These are phyloP conservation scores for Trametes elegans DNA, from an alignment of 768 basidiomycete species.

Conservation along the genomic window DNA sequence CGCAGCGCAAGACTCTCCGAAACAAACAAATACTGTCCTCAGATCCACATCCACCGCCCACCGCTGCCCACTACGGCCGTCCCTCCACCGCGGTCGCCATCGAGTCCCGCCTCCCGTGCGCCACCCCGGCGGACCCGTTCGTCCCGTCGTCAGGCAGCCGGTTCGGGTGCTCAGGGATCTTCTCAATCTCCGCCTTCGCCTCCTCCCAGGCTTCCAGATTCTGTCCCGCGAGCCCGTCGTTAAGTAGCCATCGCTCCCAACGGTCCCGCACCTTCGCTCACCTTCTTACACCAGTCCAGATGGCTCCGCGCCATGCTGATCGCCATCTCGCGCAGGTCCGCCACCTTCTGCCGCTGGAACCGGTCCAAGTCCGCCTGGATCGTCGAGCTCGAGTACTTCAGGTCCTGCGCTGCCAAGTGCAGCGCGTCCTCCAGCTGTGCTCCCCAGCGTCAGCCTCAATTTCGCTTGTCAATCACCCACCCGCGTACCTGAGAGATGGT, in stretches of 20 bases:
- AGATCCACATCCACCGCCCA: not conserved
- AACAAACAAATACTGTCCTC: not conserved
- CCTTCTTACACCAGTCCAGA: conserved; percentile 97
- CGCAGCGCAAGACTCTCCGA: not conserved
- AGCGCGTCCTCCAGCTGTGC: conserved; percentile 90
- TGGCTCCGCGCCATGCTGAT: conserved; percentile 89
- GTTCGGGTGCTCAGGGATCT: conserved; percentile 91
- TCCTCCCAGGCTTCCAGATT: conserved; percentile 98
- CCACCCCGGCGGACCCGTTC: conserved; percentile 34
- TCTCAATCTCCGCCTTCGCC: conserved; percentile 86
- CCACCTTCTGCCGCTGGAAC: conserved; percentile 98
- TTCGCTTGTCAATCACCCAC: not conserved
- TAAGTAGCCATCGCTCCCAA: not conserved
- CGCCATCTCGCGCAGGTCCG: conserved; percentile 91
- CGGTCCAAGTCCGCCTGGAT: conserved; percentile 97
- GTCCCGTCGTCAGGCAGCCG: conserved; percentile 44
- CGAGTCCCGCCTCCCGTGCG: conserved; percentile 58
- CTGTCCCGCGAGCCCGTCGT: conserved; percentile 40
- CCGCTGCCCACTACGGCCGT: conserved; percentile 37
- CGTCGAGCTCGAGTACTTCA: conserved; percentile 94
- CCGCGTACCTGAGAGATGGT: conserved; percentile 82
- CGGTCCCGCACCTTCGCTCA: conserved; percentile 27
- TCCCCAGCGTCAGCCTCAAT: conserved; percentile 5
- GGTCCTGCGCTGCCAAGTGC: conserved; percentile 87
- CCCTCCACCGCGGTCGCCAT: conserved; percentile 66